These are phyloP conservation scores for Wickerhamomyces bisporus DNA, from an alignment of 805 yeast species.

Conservation along the genomic window DNA sequence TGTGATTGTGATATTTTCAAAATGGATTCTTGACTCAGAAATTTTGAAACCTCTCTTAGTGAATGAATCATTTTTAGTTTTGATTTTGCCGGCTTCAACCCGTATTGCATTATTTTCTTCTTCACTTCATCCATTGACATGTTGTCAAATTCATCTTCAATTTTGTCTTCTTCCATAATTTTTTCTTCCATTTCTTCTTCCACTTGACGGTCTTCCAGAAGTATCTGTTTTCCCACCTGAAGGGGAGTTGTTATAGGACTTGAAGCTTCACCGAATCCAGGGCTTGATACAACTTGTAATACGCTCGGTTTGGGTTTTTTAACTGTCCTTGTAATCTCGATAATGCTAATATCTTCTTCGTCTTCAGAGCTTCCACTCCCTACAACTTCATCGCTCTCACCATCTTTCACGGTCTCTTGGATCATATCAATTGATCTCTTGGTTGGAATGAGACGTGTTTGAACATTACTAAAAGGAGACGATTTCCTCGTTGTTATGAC, in stretches of 20 bases:
- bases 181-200: slow-evolving; percentile 1
- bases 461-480: slow-evolving; percentile 5
- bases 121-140: slow-evolving; percentile 18
- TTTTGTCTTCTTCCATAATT: slow-evolving; percentile 7
- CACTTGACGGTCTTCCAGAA: no score
- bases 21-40: slow-evolving; percentile 15
- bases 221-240: no score
- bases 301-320: slow-evolving; percentile 13
- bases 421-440: slow-evolving; percentile 6
- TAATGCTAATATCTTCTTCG: slow-evolving; percentile 22
- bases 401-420: slow-evolving; percentile 11
- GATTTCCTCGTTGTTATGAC: slow-evolving; percentile 3
- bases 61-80: slow-evolving; percentile 17
- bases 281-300: slow-evolving; percentile 22
- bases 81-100: slow-evolving; percentile 21
- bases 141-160: slow-evolving; percentile 13
- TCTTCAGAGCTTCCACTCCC: slow-evolving; percentile 22
- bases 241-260: slow-evolving; percentile 8
- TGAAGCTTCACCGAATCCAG: slow-evolving; percentile 5
- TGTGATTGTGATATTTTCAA: slow-evolving; percentile 14
- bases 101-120: slow-evolving; percentile 19
- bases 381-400: slow-evolving; percentile 8
- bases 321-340: slow-evolving; percentile 22
- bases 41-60: slow-evolving; percentile 9
- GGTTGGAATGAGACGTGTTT: slow-evolving; percentile 13